Percentiles rank a stretch among this genome's conserved stretches.
These are phyloP conservation scores for Verbena officinalis DNA, from an alignment of 257 asterid species.

Conservation along the genomic window DNA sequence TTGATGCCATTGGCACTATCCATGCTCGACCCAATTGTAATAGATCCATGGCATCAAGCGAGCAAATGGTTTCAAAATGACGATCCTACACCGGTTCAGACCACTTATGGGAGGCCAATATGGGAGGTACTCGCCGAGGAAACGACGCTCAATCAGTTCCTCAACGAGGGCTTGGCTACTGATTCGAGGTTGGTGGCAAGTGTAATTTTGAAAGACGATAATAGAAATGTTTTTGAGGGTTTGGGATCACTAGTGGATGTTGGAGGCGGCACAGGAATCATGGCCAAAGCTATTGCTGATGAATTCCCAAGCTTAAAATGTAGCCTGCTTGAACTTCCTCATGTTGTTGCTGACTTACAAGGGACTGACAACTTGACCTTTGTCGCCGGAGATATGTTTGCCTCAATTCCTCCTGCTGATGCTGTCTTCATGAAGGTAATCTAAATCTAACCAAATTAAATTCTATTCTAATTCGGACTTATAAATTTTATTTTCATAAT, in stretches of 20 bases:
- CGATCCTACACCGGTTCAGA: neutral
- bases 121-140: neutral
- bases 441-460: too few species aligned
- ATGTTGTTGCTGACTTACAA: neutral
- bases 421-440: neutral
- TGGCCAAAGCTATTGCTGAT: neutral
- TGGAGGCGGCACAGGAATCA: neutral
- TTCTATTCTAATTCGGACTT: too few species aligned
- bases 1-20: neutral
- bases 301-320: neutral
- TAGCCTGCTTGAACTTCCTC: too few species aligned
- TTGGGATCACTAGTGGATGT: constrained; percentile 1
- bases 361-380: neutral
- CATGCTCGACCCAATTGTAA: too few species aligned
- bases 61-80: constrained; percentile 6
- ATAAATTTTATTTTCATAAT: too few species aligned
- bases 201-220: neutral
- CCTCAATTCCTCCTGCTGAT: neutral
- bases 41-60: neutral
- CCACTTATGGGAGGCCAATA: neutral
- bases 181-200: neutral
- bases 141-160: neutral
- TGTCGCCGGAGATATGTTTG: neutral
- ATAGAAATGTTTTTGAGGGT: neutral
- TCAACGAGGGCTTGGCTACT: too few species aligned